Evolutionary conservation across 73 alveolate genomes (phyloP), one percentile per base, ranked within the genome.

Genomic region (Paramecium sonneborni): DNA sequence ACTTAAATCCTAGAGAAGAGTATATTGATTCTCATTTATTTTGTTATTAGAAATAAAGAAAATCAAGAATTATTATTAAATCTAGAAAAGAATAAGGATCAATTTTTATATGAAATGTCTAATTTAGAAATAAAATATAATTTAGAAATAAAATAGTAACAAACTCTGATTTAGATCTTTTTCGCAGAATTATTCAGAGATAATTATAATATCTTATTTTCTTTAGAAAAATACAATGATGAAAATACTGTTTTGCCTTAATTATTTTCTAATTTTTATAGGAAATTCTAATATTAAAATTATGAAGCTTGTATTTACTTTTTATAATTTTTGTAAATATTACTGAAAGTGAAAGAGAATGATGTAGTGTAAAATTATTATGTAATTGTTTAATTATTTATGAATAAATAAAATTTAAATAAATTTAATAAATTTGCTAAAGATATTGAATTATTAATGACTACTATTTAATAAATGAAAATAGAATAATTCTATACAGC

Each of bases 161-260:
- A 79, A 79, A 79, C 90, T 2, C 18, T 79, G 5, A 46, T 79
- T 23, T 79, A 41, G 18, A 79, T 79, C 0, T 39, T 79, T 2
- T 79, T 79, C 41, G 90, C 90, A n/a, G 90, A 79, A 44, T 14
- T 79, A 24, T 79, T 79, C 41, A 43, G 74, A 18, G 90, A 79
- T 21, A 79, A 79, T 79, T 79, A 79, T 34, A 79, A 23, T 43
- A 79, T 79, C 10, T 79, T 79, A 79, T 79, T 79, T 28, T 79
- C 69, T 12, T 11, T 79, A 23, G 90, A 79, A 12, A 79, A 46
- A 26, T 79, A 21, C 20, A 24, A 32, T 43, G 72, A 24, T 39
- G 69, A 79, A 79, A 23, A 39, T 24, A 20, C 76, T 23, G 24
- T 79, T 3, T 23, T 79, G 2, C 48, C 44, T 21, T 41, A 79